Conservation (phyloP, 169 alveolate genomes). For the Eimeria acervulina region DNA sequence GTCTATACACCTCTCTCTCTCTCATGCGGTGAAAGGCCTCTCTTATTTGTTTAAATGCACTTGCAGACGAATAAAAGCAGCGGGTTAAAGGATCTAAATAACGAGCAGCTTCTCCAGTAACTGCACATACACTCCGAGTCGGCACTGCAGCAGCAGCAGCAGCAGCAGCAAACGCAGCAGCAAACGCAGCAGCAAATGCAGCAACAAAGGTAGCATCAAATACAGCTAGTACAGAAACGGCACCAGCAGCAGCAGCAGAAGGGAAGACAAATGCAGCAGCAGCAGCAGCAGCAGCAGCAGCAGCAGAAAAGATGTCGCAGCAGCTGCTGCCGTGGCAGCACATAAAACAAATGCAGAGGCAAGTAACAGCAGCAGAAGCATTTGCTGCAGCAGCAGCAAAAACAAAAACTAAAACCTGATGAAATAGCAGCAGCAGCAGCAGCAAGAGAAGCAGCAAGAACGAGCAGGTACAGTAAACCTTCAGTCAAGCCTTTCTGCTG, state of each 20-base stretch:
- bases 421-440: too few species aligned
- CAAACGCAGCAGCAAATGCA: neutral
- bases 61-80: conserved; percentile 15
- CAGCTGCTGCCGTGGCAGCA: too few species aligned
- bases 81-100: conserved; percentile 58
- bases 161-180: neutral
- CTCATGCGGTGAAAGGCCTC: conserved; percentile 42
- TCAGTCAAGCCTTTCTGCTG: too few species aligned
- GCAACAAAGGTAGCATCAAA: neutral
- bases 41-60: conserved; percentile 48
- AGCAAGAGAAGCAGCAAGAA: too few species aligned
- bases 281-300: too few species aligned
- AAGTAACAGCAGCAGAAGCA: too few species aligned
- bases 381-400: too few species aligned
- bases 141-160: conserved; percentile 67
- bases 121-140: neutral
- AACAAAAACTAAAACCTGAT: too few species aligned
- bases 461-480: too few species aligned
- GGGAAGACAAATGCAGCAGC: too few species aligned
- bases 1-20: conserved; percentile 49
- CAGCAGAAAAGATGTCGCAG: too few species aligned
- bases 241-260: neutral
- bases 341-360: too few species aligned
- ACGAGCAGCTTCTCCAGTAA: conserved; percentile 18
- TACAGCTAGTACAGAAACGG: conserved; percentile 9